Evolutionary conservation across 2,329 filamentous ascomycete genomes (phyloP).

Genomic region (Clarireedia sp.): DNA sequence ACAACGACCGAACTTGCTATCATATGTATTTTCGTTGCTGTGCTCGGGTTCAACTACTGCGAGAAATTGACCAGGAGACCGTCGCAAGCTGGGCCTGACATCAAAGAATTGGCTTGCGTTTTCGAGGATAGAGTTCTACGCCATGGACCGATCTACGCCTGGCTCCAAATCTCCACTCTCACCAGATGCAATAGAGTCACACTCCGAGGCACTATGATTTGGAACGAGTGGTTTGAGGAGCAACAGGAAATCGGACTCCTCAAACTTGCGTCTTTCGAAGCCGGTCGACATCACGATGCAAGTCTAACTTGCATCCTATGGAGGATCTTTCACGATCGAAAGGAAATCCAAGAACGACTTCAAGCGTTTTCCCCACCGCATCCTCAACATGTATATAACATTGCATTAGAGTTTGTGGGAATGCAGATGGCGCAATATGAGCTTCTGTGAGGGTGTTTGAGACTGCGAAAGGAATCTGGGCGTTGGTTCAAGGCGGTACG

Average conservation of each 20-base stretch:
- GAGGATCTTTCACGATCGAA: background rate
- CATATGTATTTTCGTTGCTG: background rate
- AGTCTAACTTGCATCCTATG: background rate
- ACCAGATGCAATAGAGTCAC: background rate
- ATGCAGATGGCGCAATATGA: background rate
- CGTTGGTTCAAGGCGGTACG: too few species aligned
- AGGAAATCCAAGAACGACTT: background rate
- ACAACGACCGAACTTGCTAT: background rate
- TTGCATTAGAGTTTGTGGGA: background rate
- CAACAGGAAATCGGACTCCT: background rate
- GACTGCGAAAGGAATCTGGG: too few species aligned
- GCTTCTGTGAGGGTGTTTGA: background rate
- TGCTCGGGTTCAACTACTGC: background rate
- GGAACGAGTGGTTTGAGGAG: conserved; percentile 2
- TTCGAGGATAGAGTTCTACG: conserved; percentile 1
- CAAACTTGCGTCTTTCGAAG: background rate
- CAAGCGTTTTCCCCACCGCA: background rate
- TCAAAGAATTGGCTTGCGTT: background rate
- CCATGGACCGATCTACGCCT: background rate
- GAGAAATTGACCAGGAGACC: background rate
- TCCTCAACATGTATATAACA: background rate
- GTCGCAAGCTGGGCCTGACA: background rate
- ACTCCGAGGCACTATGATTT: background rate
- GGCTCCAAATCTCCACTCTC: background rate
- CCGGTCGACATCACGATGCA: background rate